Percentiles rank a stretch among this genome's conserved stretches.
Conservation (phyloP, 2,329 filamentous ascomycete genomes). For the Orbilia javanica region DNA sequence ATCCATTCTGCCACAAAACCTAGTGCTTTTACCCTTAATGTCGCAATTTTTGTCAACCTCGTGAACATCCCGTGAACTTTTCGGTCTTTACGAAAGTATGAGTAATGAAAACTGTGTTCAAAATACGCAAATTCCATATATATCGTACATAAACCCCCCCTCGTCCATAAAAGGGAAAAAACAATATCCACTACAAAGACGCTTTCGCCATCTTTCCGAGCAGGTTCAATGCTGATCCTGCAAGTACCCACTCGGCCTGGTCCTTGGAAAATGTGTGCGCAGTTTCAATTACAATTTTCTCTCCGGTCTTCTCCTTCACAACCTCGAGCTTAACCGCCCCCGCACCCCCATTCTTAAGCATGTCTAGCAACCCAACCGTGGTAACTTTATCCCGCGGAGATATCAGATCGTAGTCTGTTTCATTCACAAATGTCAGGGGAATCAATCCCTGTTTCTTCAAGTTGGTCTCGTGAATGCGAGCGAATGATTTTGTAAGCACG, state of each 20-base stretch:
- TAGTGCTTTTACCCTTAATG: background rate
- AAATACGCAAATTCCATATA: constrained; percentile 11
- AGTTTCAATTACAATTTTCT: constrained; percentile 78
- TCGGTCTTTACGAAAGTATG: constrained; percentile 22
- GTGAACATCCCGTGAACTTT: background rate
- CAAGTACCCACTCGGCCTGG: constrained; percentile 91
- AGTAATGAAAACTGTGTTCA: constrained; percentile 16
- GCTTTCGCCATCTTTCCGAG: constrained; percentile 74
- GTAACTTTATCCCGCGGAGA: constrained; percentile 83
- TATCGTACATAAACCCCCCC: constrained; percentile 30
- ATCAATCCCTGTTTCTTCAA: constrained; percentile 98
- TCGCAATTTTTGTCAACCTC: background rate
- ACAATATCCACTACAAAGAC: background rate
- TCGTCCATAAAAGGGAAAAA: background rate
- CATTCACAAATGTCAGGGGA: constrained; percentile 88
- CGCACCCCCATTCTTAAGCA: constrained; percentile 80
- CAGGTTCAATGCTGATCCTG: constrained; percentile 92
- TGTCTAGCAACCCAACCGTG: constrained; percentile 85
- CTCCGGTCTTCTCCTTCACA: constrained; percentile 72
- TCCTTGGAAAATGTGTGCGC: constrained; percentile 89
- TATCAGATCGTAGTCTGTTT: constrained; percentile 87
- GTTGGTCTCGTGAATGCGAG: constrained; percentile 94
- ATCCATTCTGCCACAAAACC: background rate
- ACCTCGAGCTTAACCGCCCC: constrained; percentile 80
- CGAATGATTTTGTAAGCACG: constrained; percentile 87